phyloP scores from a whole-genome alignment of 116 monocot genomes.

The Posidonia oceanica region DNA sequence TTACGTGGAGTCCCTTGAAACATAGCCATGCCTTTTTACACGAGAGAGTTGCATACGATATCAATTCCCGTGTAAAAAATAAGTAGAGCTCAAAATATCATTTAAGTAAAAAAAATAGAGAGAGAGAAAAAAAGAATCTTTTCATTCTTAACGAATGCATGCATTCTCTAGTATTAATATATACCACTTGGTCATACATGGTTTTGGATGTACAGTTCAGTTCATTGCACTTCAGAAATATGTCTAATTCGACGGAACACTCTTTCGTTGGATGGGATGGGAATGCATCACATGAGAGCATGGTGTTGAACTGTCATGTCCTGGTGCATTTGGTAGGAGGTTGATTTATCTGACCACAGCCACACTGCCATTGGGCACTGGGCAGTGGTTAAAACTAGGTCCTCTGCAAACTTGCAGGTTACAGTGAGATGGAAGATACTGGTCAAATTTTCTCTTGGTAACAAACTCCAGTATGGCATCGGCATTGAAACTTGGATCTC shows the following conservation, averaged over 20 bases:
- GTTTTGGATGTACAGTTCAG: background rate
- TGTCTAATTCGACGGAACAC: background rate
- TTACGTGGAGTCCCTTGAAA: too few relatives aligned
- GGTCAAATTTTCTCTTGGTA: too few relatives aligned
- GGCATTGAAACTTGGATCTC: too few relatives aligned
- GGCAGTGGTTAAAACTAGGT: background rate
- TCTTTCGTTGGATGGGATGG: background rate
- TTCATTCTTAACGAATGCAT: too few relatives aligned
- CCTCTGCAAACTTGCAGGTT: background rate
- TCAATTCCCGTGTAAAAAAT: too few relatives aligned
- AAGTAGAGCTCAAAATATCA: too few relatives aligned
- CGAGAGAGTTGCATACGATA: too few relatives aligned
- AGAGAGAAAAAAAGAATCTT: background rate
- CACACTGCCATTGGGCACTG: background rate
- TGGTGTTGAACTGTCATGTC: background rate
- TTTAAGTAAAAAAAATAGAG: background rate
- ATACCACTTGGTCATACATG: too few relatives aligned
- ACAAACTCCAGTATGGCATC: too few relatives aligned
- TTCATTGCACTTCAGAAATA: background rate
- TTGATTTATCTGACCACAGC: background rate
- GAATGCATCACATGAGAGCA: slow-evolving; percentile 2
- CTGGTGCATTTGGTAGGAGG: background rate
- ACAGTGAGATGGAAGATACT: too few relatives aligned
- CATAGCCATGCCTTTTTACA: too few relatives aligned
- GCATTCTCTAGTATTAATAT: too few relatives aligned